Base-by-base conservation (phyloP, 164 flowering plant species). In the Paratinospora sagittata region DNA sequence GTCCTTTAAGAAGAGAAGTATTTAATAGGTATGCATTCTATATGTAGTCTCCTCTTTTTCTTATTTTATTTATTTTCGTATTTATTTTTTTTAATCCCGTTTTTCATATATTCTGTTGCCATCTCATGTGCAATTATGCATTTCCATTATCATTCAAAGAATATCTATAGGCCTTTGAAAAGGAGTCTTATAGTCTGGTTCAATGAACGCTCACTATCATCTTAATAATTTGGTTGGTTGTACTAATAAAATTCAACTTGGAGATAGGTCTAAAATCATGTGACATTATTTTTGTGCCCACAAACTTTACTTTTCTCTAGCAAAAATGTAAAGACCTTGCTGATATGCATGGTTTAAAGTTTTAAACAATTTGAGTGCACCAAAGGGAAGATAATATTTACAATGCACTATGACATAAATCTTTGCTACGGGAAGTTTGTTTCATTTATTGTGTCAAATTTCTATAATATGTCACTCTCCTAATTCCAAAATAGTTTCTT, bases 1-100 rank as follows among this genome's bases (percentile, higher is more conserved):
- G 87, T 80, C 88, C 89, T 63, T 60, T 74, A 57, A 82, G 84
- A 75, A 84, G 85, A 78, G 88, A 81, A 68, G 69, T 78, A 70
- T 68, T 78, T 68, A 84, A 65, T 81, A 81, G 87, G 88, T 72
- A 68, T 43, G 74, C 61, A 61, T 63, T 62, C 67, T 72, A 33
- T n/a, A n/a, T n/a, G n/a, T n/a, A n/a, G n/a, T 3, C 8, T 8
- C 17, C 43, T 52, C 43, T 41, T 8, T 4, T 37, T 49, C 68
- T 14, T 43, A 1, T 0, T 67, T 27, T n/a, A 17, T 43, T 9
- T 0, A 2, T 8, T 70, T 26, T 16, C 49, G 69, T n/a, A n/a
- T n/a, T n/a, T n/a, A 26, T 27, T n/a, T 41, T 66, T 17, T 39
- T 36, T 7, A 14, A 14, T 17, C 12, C 52, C 39, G 27, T 24